Percentiles rank a stretch among this genome's conserved stretches.
phyloP scores from a whole-genome alignment of 2,329 filamentous ascomycete genomes.

The Cyclaneusma minus region DNA sequence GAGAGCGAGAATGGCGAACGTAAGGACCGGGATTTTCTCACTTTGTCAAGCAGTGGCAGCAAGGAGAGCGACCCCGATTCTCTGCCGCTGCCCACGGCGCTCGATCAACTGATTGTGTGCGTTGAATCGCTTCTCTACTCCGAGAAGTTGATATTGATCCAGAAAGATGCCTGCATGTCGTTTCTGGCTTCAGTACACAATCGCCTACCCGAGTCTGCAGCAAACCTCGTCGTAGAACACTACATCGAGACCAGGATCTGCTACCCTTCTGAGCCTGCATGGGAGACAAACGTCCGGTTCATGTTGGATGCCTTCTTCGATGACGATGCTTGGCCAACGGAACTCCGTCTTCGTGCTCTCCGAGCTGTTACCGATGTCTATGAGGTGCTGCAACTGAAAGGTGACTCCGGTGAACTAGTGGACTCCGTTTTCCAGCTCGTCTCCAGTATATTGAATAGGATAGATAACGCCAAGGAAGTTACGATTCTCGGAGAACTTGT shows the following conservation, averaged over 20 bases:
- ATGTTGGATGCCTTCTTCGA: conserved; percentile 49
- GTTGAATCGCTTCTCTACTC: conserved; percentile 16
- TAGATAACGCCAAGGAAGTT: conserved; percentile 47
- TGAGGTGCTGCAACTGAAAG: conserved; percentile 29
- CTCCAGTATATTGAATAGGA: conserved; percentile 41
- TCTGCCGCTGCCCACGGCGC: conserved; percentile 10
- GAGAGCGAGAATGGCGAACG: conserved; percentile 15
- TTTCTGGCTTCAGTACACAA: conserved; percentile 49
- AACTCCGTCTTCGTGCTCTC: conserved; percentile 47
- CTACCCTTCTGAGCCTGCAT: conserved; percentile 53
- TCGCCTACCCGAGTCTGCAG: conserved; percentile 48
- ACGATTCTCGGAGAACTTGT: conserved; percentile 49
- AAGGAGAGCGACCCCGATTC: conserved; percentile 9
- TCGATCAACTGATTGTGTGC: conserved; percentile 15
- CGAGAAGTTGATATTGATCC: conserved; percentile 27
- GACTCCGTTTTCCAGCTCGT: conserved; percentile 43
- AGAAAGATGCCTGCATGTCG: conserved; percentile 48
- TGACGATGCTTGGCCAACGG: conserved; percentile 41
- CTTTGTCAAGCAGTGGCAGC: conserved; percentile 1
- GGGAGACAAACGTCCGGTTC: conserved; percentile 46
- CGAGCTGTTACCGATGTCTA: conserved; percentile 37
- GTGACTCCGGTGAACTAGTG: conserved; percentile 40
- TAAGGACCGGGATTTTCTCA: conserved; percentile 7
- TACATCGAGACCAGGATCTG: conserved; percentile 55
- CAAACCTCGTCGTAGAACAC: conserved; percentile 48